Base-by-base conservation (phyloP, 108 stramenopile genomes). In the Aureococcus anophagefferens region DNA sequence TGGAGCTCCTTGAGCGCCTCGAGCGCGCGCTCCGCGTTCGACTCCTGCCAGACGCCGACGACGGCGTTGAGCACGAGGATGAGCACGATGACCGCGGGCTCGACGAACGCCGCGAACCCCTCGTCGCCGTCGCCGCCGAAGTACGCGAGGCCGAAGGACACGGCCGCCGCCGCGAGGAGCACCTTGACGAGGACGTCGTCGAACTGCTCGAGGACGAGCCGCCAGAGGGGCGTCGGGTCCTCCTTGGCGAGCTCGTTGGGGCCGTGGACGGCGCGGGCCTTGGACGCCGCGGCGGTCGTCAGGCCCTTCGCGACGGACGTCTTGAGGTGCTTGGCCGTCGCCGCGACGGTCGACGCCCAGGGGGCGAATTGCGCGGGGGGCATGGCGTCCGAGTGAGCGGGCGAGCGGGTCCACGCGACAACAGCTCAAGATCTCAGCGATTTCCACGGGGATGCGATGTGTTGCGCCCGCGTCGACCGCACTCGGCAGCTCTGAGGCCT, bases 1-100 rank as follows among this genome's bases (percentile, higher is more conserved):
- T 99, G 95, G 37, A 97, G 74, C 72, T 89, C 77, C 74, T 95
- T 90, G 62, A 99, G 83, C 17, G 96, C 95, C 34, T 94, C 91
- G 68, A 99, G 76, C 16, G 87, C 83, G 31, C 87, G 85, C 74
- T 88, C 84, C 31, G 98, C 98, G 46, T 88, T 89, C 69, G 83
- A 84, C 33, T 84, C 80, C 78, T 97, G 96, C 93, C 89, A 93
- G 0, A 99, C 94, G 31, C 96, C 96, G 31, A 99, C 95, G 29
- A 91, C 83, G 29, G 98, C 98, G 83, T 99, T 99, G 44, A 96
- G 72, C 32, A 96, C 78, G 30, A 99, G 87, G 77, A 99, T 96
- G 45, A 88, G 74, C 14, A 95, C 71, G 76, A 99, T 99, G 68
- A 97, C 94, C 21, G 89, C 62, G 62, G 98, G 98, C 83, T 99